Base-by-base conservation (phyloP, 225 moss, liverwort and hornwort species). In the Climacium dendroides region DNA sequence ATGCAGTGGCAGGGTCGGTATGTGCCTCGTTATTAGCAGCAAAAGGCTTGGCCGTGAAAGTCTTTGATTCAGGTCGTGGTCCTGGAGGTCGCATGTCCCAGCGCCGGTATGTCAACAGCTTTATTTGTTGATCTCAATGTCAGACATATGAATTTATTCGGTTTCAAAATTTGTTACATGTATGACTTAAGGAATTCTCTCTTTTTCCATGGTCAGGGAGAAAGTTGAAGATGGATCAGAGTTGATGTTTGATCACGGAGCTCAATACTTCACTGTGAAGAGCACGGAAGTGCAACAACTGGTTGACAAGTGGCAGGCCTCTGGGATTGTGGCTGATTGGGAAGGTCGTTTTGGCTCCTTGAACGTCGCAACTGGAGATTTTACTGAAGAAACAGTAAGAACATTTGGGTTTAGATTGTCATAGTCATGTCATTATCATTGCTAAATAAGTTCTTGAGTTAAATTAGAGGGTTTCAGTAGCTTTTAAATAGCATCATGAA, bases 61-160 rank as follows among this genome's bases (percentile, higher is more conserved):
- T 99, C 43, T 95, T 97, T 80, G 99, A 99, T 86, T 91, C 90
- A 87, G 99, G 99, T 76, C 95, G 99, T 71, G 99, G 99, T 63
- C 96, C 99, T 37, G 97, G 99, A 47, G 99, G 99, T 74, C 96
- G 99, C 57, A 94, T 96, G 93, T 97, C 99, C 63, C 95, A 96
- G 39, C 95, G 99, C 75, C 90, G 96, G 97, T 95, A 93, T 66
- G 85, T 55, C 43, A 77, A 29, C 34, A 71, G 3, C 25, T 57
- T 45, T 41, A 70, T n/a, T 59, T 12, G 19, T 70, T 84, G 39
- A 29, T 74, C 69, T 85, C 61, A 57, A 59, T 77, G 41, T 58
- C 39, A 28, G 13, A 73, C 67, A 58, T 39, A 16, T 53, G 63
- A 83, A 83, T 50, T 45, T 59, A 23, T 19, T 53, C 53, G 53